A percentile compares a stretch with the other conserved stretches of the same genome.
Conservation (phyloP, 1,139 yeast genomes). For the Blastobotrys serpentis region DNA sequence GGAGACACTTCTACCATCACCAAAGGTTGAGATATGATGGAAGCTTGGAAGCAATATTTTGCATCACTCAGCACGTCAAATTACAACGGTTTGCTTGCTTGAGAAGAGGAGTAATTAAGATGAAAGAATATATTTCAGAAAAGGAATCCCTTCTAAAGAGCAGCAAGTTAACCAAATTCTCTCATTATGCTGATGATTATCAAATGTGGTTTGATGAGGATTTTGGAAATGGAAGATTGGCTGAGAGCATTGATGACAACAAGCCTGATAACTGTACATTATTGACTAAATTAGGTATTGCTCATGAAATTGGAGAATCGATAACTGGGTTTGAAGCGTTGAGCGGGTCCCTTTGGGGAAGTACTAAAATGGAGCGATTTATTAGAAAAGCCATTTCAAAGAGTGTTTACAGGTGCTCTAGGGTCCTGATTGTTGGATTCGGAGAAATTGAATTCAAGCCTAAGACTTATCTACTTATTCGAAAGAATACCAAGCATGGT, state of each 20-base stretch:
- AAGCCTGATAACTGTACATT: neutral
- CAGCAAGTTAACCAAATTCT: neutral
- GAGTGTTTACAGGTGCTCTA: neutral
- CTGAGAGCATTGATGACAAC: neutral
- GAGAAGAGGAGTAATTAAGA: neutral
- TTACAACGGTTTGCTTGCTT: neutral
- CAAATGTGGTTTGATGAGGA: conserved; percentile 10
- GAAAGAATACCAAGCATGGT: neutral
- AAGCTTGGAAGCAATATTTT: neutral
- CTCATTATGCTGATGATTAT: conserved; percentile 7
- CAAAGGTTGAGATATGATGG: neutral
- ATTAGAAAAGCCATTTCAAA: conserved; percentile 1
- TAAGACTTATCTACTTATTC: neutral
- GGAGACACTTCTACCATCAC: conserved; percentile 1
- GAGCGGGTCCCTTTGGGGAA: neutral
- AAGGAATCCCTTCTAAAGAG: neutral
- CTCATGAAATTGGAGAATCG: neutral
- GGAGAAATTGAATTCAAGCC: conserved; percentile 6
- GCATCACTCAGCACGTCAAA: conserved; percentile 3
- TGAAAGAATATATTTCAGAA: neutral
- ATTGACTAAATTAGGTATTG: neutral
- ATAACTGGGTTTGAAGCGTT: conserved; percentile 3
- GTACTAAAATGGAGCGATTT: conserved; percentile 1
- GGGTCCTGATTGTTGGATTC: conserved; percentile 1
- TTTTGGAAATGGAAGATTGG: neutral